phyloP scores from a whole-genome alignment of 2,329 filamentous ascomycete species.

The Raffaelea arxii region DNA sequence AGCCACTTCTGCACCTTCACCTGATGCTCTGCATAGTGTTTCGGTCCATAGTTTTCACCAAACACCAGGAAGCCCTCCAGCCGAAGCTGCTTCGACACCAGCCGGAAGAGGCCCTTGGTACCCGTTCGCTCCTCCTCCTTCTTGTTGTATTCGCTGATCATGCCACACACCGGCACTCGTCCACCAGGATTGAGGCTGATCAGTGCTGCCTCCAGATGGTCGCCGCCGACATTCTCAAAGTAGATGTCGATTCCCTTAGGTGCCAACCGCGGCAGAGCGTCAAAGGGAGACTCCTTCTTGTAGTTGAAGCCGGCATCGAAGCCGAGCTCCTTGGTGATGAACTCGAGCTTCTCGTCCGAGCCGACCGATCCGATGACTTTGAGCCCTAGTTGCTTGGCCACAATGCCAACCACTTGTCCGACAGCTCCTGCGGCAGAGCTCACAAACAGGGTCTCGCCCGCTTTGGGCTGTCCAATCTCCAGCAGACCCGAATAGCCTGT shows the following conservation, averaged over 20 bases:
- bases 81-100: slow-evolving; percentile 60
- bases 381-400: slow-evolving; percentile 73
- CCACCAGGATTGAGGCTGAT: slow-evolving; percentile 47
- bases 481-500: slow-evolving; percentile 49
- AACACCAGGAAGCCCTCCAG: slow-evolving; percentile 69
- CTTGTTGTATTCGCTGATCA: slow-evolving; percentile 63
- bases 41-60: slow-evolving; percentile 55
- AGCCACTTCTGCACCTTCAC: slow-evolving; percentile 69
- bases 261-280: slow-evolving; percentile 60
- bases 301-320: slow-evolving; percentile 69
- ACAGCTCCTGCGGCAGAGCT: slow-evolving; percentile 73
- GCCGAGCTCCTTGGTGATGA: slow-evolving; percentile 40
- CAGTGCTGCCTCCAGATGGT: slow-evolving; percentile 38
- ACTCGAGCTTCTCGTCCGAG: slow-evolving; percentile 69
- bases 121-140: slow-evolving; percentile 46
- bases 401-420: slow-evolving; percentile 72
- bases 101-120: slow-evolving; percentile 52
- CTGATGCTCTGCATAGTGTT: slow-evolving; percentile 62
- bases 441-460: slow-evolving; percentile 73
- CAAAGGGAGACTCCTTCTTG: slow-evolving; percentile 65
- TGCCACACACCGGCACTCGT: slow-evolving; percentile 54
- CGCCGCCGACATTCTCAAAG: slow-evolving; percentile 45
- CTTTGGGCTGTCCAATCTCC: slow-evolving; percentile 62
- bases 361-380: slow-evolving; percentile 74
- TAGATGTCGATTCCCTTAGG: slow-evolving; percentile 68